A percentile compares a stretch with the other conserved stretches of the same genome.
phyloP scores from a whole-genome alignment of 768 basidiomycete species.

The Lyophyllum decastes region DNA sequence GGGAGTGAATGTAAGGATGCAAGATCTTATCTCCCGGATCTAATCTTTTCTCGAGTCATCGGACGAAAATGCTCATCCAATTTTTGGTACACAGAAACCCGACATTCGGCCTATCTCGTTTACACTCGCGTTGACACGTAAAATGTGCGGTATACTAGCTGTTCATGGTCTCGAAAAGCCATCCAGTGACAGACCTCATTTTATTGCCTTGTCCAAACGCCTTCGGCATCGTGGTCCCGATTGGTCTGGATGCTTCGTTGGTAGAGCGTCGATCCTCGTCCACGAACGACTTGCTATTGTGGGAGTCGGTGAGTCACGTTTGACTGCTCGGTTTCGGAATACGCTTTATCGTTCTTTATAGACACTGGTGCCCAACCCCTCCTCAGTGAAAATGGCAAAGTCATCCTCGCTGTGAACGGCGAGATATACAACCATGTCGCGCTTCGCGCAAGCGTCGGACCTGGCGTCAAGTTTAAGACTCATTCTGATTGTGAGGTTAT shows the following conservation, averaged over 20 bases:
- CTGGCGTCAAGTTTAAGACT: conserved; percentile 85
- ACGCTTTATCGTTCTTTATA: conserved; percentile 28
- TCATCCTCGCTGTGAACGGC: conserved; percentile 92
- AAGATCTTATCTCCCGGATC: conserved; percentile 18
- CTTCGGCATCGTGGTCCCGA: conserved; percentile 95
- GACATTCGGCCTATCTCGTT: conserved; percentile 11
- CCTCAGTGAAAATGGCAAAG: conserved; percentile 79
- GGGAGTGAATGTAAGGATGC: conserved; percentile 1
- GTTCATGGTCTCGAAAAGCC: conserved; percentile 81
- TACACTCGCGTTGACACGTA: conserved; percentile 13
- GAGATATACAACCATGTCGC: conserved; percentile 98
- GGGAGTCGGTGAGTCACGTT: conserved; percentile 77
- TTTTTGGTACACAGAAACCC: conserved; percentile 16
- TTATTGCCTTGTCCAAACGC: conserved; percentile 85
- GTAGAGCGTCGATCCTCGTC: conserved; percentile 77
- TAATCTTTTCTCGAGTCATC: conserved; percentile 19
- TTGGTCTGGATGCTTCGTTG: conserved; percentile 96
- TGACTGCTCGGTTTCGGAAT: conserved; percentile 1
- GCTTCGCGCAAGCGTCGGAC: conserved; percentile 66
- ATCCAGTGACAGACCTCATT: conserved; percentile 63
- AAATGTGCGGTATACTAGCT: conserved; percentile 93
- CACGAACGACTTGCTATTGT: conserved; percentile 98
- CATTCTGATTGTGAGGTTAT: conserved; percentile 99
- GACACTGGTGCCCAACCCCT: conserved; percentile 98
- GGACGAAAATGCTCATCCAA: conserved; percentile 9